Conservation (phyloP, 2,329 filamentous ascomycete species). For the Arthrobotrys pseudoclavata region DNA sequence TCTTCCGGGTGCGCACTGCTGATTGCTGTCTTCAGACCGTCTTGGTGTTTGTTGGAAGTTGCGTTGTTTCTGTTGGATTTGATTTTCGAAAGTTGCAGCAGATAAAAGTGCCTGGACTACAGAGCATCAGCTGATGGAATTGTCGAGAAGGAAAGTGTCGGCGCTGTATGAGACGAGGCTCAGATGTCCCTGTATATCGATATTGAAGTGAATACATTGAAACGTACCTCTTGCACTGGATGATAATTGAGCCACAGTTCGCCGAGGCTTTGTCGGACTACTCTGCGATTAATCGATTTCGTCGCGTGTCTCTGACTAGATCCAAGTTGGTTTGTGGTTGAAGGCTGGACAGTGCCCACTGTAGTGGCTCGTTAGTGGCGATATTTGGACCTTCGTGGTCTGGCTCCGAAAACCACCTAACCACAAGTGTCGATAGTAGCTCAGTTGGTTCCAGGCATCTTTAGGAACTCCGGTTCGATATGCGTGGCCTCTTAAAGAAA, state of each 20-base stretch:
- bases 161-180: no score
- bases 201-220: no score
- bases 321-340: no score
- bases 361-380: background rate
- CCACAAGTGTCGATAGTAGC: background rate
- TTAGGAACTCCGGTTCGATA: background rate
- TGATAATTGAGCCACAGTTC: no score
- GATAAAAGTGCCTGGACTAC: conserved; percentile 16
- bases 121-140: conserved; percentile 4
- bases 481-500: background rate
- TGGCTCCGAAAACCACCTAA: background rate
- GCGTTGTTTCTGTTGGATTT: conserved; percentile 34
- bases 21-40: background rate
- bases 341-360: no score
- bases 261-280: no score
- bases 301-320: no score
- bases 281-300: no score
- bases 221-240: no score
- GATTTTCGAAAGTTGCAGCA: background rate
- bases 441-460: conserved; percentile 11
- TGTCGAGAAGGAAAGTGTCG: background rate
- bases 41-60: conserved; percentile 1
- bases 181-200: no score
- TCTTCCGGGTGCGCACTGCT: background rate
- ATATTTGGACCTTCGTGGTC: background rate